Conservation (phyloP, 2,329 filamentous ascomycete genomes). For the Botrytis sinoallii region DNA sequence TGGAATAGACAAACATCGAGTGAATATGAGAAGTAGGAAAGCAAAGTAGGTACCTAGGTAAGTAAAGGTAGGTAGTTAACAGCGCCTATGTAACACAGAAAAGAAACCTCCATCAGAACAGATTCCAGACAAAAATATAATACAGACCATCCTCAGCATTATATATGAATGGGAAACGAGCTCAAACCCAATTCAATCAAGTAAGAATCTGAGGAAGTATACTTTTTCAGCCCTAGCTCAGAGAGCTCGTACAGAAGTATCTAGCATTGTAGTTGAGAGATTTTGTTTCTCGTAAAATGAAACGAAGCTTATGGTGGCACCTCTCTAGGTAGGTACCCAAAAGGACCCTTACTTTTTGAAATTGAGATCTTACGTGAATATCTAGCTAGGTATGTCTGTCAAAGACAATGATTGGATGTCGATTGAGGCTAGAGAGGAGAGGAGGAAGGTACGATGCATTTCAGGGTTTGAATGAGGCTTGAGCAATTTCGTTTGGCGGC, state of each 20-base stretch:
- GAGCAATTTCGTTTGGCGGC: conserved; percentile 2
- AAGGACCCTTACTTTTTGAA: background rate
- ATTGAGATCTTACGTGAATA: background rate
- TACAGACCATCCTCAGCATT: background rate
- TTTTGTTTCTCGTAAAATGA: background rate
- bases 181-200: background rate
- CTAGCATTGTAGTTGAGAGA: background rate
- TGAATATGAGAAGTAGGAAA: background rate
- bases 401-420: background rate
- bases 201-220: background rate
- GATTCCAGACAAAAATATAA: background rate
- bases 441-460: background rate
- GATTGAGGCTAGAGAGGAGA: background rate
- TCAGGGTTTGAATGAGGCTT: background rate
- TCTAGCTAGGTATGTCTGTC: background rate
- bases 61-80: background rate
- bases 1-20: background rate
- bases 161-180: background rate
- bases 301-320: background rate
- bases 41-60: too few relatives aligned
- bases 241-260: background rate
- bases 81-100: background rate
- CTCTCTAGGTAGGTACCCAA: background rate
- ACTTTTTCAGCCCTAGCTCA: background rate
- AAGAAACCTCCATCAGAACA: background rate